Evolutionary conservation across 805 yeast genomes (phyloP).

Genomic region (Candida broadrunensis): DNA sequence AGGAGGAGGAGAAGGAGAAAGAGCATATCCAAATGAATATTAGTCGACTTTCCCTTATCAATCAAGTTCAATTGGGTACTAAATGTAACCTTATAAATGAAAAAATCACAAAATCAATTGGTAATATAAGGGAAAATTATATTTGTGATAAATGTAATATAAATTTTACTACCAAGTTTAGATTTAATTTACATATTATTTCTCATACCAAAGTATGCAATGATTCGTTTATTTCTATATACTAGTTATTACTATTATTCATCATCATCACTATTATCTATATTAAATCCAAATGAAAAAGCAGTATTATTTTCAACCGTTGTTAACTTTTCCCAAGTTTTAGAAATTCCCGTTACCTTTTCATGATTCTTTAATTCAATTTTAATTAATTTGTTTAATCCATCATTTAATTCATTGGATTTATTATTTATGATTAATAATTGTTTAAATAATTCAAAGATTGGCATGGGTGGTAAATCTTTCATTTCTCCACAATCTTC

Average conservation of each 20-base stretch:
- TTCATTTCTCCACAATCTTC: constrained; percentile 66
- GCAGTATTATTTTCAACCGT: constrained; percentile 1
- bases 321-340: constrained; percentile 51
- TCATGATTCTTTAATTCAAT: constrained; percentile 26
- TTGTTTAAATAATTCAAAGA: constrained; percentile 58
- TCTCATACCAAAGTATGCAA: too few species aligned
- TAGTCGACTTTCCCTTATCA: too few species aligned
- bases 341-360: constrained; percentile 35
- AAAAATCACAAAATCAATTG: not conserved
- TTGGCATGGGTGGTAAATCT: constrained; percentile 47
- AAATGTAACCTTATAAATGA: not conserved
- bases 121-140: not conserved
- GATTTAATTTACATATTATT: constrained; percentile 1
- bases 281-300: constrained; percentile 22
- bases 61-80: too few species aligned
- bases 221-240: too few species aligned
- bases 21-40: too few species aligned
- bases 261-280: constrained; percentile 22
- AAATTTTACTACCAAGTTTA: not conserved
- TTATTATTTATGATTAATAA: constrained; percentile 42
- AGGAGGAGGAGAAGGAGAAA: not conserved
- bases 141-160: not conserved
- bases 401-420: constrained; percentile 25
- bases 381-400: constrained; percentile 28
- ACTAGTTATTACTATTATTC: too few species aligned